Evolutionary conservation across 495 filamentous ascomycete genomes (phyloP).

Genomic region (Pseudevernia furfuracea): DNA sequence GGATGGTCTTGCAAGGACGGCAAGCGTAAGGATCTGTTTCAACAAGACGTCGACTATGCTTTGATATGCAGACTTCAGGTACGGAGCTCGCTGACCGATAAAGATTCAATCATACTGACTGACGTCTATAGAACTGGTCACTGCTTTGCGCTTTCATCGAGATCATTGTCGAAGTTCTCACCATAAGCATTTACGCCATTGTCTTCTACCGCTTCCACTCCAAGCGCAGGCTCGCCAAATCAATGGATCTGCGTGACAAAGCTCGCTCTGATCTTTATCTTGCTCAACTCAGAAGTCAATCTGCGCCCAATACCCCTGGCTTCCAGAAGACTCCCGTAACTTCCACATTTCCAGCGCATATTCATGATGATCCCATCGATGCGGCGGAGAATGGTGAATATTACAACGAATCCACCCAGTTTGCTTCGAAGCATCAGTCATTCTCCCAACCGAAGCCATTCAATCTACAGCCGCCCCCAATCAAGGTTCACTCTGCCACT

Average conservation of each 20-base stretch:
- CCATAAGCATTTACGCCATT: constrained; percentile 84
- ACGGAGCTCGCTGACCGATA: constrained; percentile 27
- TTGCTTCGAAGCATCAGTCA: constrained; percentile 34
- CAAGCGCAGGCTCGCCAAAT: constrained; percentile 88
- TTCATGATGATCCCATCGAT: constrained; percentile 41
- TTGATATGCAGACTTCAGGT: constrained; percentile 94
- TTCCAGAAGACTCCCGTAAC: constrained; percentile 56
- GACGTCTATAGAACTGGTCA: constrained; percentile 66
- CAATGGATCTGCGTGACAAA: constrained; percentile 90
- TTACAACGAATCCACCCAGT: constrained; percentile 43
- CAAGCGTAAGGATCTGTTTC: constrained; percentile 63
- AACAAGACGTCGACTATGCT: constrained; percentile 72
- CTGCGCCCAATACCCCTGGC: constrained; percentile 89
- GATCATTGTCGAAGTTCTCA: constrained; percentile 84
- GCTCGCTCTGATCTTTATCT: constrained; percentile 92
- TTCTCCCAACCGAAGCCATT: constrained; percentile 54
- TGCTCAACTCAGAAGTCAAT: constrained; percentile 84
- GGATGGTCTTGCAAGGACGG: constrained; percentile 94
- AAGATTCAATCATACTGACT: constrained; percentile 24
- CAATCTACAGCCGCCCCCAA: constrained; percentile 76
- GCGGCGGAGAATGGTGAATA: constrained; percentile 51
- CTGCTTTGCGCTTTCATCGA: constrained; percentile 97
- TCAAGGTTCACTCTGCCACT: constrained; percentile 65
- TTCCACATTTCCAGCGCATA: constrained; percentile 33
- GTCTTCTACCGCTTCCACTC: constrained; percentile 95